Percentiles rank a stretch among this genome's conserved stretches.
phyloP scores from a whole-genome alignment of 1,139 yeast species.

The Sugiyamaella xylanicola region DNA sequence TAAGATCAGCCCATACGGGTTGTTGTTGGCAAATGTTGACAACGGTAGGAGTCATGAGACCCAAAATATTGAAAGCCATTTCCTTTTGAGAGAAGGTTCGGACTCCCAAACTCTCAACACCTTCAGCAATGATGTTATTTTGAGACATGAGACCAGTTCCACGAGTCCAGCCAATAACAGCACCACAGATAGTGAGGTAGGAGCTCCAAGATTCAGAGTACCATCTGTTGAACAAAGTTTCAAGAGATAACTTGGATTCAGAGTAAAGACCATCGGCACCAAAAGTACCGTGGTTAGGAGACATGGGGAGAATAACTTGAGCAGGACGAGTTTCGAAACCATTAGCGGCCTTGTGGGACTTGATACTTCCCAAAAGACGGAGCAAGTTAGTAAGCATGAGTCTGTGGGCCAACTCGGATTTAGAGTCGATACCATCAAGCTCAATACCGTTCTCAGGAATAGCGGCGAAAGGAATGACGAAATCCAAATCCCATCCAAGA shows the following conservation, averaged over 20 bases:
- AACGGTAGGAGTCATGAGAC: conserved; percentile 86
- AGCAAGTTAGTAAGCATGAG: conserved; percentile 95
- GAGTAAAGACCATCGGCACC: conserved; percentile 98
- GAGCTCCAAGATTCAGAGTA: conserved; percentile 95
- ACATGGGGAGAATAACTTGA: conserved; percentile 91
- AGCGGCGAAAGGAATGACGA: conserved; percentile 95
- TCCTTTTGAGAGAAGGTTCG: conserved; percentile 98
- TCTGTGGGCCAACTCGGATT: conserved; percentile 96
- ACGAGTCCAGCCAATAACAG: conserved; percentile 99
- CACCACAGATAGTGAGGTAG: conserved; percentile 96
- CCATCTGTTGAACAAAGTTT: conserved; percentile 98
- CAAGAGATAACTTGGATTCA: conserved; percentile 92
- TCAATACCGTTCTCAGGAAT: conserved; percentile 98
- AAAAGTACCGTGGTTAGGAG: conserved; percentile 98
- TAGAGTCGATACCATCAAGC: conserved; percentile 87
- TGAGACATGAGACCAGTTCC: conserved; percentile 99
- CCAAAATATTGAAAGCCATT: conserved; percentile 97
- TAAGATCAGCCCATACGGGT: conserved; percentile 96
- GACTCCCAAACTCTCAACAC: conserved; percentile 92
- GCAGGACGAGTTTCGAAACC: conserved; percentile 96
- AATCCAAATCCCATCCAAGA: conserved; percentile 97
- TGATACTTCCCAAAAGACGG: conserved; percentile 88
- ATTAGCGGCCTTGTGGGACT: conserved; percentile 70
- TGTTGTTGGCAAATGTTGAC: conserved; percentile 86
- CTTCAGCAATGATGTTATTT: conserved; percentile 96